Base-by-base conservation (phyloP, 2,329 filamentous ascomycete species). In the Teratosphaeria zuluensis region DNA sequence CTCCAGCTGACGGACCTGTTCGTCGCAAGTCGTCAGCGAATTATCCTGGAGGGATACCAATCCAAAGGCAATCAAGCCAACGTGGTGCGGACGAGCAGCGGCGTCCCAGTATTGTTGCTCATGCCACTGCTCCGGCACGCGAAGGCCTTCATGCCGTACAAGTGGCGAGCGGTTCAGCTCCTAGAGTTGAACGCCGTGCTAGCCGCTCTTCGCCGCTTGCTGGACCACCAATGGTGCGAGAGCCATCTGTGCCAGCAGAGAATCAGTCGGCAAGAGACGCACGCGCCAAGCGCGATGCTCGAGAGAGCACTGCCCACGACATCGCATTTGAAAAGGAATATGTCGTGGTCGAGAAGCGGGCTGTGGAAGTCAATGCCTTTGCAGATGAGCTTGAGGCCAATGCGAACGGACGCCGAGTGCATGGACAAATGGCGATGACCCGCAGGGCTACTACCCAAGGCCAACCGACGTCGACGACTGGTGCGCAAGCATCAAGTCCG, bases 331-430 rank as follows among this genome's bases (percentile, higher is more conserved):
- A 96, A 70, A 85, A 92, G 64, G 94, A 97, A 64, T 99, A 97
- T 68, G 92, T 99, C 21, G 81, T 97, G 30, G 90, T 99, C 12
- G 94, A 99, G 76, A 96, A 96, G 77, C 86, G 88, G 64, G 88
- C 91, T 21, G 92, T 99, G 11, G 92, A 97, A 73, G 92, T 99
- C 55, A 97, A 99, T 72, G 94, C 94, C 2, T 88, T 99, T 68
- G 94, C 94, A 24, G 94, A 99, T 73, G 92, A 97, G 74, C 79
- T 99, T 70, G 92, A 90, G 56, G 68, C 88, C 54, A 85, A 85
- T 55, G 75, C 85, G 24, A 80, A 83, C 70, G 76, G 32, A 79
- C 82, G 51, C 51, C 60, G 63, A 14, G 61, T 64, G 19, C 59
- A 66, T 4, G 81, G 85, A 62, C 76, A 83, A 8, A 83, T 83